phyloP scores from a whole-genome alignment of 2,329 filamentous ascomycete genomes.

The Arthrinium phaeospermum region DNA sequence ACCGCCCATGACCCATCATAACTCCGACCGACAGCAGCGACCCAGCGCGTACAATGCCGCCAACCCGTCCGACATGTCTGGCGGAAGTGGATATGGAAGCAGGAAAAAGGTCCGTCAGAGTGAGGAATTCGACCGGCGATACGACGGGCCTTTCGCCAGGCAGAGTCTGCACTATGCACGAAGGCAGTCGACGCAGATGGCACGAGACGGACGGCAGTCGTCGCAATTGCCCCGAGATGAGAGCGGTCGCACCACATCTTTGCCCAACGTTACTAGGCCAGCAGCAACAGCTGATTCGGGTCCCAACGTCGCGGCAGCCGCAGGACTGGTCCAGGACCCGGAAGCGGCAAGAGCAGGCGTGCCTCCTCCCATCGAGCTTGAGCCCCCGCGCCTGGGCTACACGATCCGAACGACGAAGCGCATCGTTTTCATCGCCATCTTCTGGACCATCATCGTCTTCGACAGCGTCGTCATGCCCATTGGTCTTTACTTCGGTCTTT shows the following conservation, averaged over 20 bases:
- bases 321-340: background rate
- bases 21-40: background rate
- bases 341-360: constrained; percentile 8
- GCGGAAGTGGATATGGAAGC: background rate
- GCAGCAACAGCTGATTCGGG: background rate
- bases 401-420: constrained; percentile 34
- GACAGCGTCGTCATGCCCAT: constrained; percentile 64
- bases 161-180: constrained; percentile 32
- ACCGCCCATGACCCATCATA: background rate
- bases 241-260: background rate
- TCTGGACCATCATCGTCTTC: constrained; percentile 64
- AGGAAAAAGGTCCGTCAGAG: constrained; percentile 28
- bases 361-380: constrained; percentile 17
- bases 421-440: constrained; percentile 60
- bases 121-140: constrained; percentile 33
- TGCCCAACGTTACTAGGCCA: background rate
- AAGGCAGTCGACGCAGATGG: constrained; percentile 23
- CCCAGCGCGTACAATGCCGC: constrained; percentile 10
- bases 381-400: constrained; percentile 27
- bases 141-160: constrained; percentile 34
- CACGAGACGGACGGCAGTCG: constrained; percentile 24
- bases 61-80: constrained; percentile 1
- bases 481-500: constrained; percentile 64
- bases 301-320: background rate
- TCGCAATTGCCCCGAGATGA: background rate